Evolutionary conservation across 2,329 filamentous ascomycete genomes (phyloP).

Genomic region (Colletotrichum euphorbiae): DNA sequence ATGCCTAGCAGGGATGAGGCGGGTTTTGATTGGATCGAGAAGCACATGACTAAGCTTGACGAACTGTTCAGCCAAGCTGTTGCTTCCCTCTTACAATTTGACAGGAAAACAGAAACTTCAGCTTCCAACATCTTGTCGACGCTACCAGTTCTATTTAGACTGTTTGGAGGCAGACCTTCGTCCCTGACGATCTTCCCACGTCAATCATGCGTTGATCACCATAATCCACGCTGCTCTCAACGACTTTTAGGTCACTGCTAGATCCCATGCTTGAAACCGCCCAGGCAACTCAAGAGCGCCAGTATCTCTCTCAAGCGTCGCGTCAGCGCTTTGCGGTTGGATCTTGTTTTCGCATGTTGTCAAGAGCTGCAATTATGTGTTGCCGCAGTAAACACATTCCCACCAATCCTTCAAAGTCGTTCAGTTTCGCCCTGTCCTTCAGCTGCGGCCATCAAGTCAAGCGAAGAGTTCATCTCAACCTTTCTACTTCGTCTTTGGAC

Average conservation of each 20-base stretch:
- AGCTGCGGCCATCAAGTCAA: neutral
- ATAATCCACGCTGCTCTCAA: neutral
- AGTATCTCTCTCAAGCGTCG: slow-evolving; percentile 19
- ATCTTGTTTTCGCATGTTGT: neutral
- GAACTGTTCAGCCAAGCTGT: neutral
- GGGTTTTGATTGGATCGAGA: neutral
- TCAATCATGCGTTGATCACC: too few species aligned
- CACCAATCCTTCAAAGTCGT: neutral
- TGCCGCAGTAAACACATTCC: slow-evolving; percentile 11
- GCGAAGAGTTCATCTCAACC: slow-evolving; percentile 27
- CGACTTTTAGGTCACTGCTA: slow-evolving; percentile 1
- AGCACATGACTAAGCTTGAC: slow-evolving; percentile 25
- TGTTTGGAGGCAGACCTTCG: too few species aligned
- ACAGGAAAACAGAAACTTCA: too few species aligned
- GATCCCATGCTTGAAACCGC: slow-evolving; percentile 17
- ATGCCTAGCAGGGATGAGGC: slow-evolving; percentile 16
- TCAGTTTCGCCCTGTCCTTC: neutral
- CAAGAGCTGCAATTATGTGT: neutral
- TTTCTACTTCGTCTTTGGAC: neutral
- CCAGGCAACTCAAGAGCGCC: slow-evolving; percentile 26
- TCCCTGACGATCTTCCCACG: too few species aligned
- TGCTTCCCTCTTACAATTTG: too few species aligned
- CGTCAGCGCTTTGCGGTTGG: neutral
- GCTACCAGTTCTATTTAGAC: too few species aligned
- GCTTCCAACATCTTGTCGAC: too few species aligned